Evolutionary conservation across 2,329 filamentous ascomycete genomes (phyloP).

Genomic region (Passalora sequoiae): DNA sequence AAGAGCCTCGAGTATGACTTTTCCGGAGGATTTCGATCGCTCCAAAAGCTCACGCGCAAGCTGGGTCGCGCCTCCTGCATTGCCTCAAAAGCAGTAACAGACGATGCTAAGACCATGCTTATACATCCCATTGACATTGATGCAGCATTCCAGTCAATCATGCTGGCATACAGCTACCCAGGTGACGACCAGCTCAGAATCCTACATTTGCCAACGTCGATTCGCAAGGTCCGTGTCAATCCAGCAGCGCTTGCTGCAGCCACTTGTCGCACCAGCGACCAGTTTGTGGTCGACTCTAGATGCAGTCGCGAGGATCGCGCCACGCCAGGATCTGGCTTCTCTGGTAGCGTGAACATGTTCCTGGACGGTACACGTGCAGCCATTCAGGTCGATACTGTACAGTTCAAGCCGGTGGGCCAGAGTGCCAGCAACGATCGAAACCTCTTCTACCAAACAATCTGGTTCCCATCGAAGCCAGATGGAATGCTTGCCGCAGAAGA

Average conservation of each 20-base stretch:
- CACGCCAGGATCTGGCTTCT: not conserved
- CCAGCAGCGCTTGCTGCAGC: not conserved
- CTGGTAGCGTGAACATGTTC: not conserved
- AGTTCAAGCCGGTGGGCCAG: not conserved
- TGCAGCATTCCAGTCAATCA: not conserved
- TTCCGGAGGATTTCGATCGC: not conserved
- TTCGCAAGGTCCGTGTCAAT: not conserved
- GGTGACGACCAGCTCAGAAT: not conserved
- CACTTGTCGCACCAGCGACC: not conserved
- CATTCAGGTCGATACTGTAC: not conserved
- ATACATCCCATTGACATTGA: not conserved
- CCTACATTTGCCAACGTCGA: not conserved
- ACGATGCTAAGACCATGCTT: not conserved
- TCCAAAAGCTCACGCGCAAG: not conserved
- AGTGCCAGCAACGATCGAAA: not conserved
- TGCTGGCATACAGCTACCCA: not conserved
- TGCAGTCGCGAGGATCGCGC: not conserved
- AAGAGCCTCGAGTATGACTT: constrained; percentile 6
- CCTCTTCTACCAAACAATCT: not conserved
- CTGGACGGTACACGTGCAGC: not conserved
- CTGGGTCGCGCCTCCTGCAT: not conserved
- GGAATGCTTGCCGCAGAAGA: not conserved
- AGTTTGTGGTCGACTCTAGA: too few relatives aligned
- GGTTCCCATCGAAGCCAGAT: not conserved
- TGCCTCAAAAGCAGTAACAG: constrained; percentile 2